phyloP scores from a whole-genome alignment of 768 basidiomycete genomes.

The Asterophora parasitica region DNA sequence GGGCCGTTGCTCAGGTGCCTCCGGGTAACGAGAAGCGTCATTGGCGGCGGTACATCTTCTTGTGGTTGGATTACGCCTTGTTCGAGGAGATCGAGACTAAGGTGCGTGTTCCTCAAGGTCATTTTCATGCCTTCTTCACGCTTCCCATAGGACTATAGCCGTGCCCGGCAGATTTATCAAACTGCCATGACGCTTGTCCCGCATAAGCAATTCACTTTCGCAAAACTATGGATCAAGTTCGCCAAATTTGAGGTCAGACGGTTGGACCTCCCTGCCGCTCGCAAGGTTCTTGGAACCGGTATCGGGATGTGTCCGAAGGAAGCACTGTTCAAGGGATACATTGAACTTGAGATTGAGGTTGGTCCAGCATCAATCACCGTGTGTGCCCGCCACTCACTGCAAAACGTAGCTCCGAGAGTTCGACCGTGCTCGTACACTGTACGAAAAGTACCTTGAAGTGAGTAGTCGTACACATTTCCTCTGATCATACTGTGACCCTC shows the following conservation, averaged over 20 bases:
- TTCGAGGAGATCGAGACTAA: constrained; percentile 97
- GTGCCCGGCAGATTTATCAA: constrained; percentile 89
- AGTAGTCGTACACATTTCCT: constrained; percentile 15
- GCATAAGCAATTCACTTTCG: constrained; percentile 96
- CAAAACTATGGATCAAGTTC: constrained; percentile 92
- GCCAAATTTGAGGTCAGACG: constrained; percentile 89
- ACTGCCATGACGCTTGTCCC: constrained; percentile 86
- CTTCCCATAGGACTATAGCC: constrained; percentile 62
- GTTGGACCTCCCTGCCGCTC: constrained; percentile 75
- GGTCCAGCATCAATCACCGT: constrained; percentile 15
- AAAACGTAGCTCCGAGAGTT: constrained; percentile 79
- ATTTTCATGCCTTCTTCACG: neutral
- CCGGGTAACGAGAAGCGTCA: constrained; percentile 91
- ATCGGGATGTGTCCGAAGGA: constrained; percentile 98
- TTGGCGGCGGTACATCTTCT: constrained; percentile 85
- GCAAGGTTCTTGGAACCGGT: constrained; percentile 84
- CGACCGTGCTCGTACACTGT: constrained; percentile 85
- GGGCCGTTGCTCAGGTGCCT: constrained; percentile 93
- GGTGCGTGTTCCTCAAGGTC: constrained; percentile 36
- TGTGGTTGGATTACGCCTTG: constrained; percentile 93
- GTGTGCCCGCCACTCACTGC: neutral
- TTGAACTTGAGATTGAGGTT: constrained; percentile 89
- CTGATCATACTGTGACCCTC: neutral
- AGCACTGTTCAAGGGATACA: constrained; percentile 92
- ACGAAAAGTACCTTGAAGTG: constrained; percentile 93